Percentiles rank a stretch among this genome's conserved stretches.
These are phyloP conservation scores for Karstenula rhodostoma DNA, from an alignment of 2,329 filamentous ascomycete species.

Conservation along the genomic window DNA sequence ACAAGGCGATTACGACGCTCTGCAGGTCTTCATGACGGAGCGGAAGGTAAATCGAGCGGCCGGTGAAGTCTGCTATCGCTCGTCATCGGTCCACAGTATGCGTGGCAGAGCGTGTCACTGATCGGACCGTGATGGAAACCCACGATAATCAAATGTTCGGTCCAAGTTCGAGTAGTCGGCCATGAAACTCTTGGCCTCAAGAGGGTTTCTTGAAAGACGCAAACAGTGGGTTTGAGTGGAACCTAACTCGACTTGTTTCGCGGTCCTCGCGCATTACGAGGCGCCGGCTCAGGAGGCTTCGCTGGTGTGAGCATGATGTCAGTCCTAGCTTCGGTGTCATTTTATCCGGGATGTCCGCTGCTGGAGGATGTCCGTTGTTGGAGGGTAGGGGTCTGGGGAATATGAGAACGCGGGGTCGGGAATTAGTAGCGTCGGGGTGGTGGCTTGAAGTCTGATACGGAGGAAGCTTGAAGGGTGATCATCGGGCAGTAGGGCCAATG, in stretches of 20 bases:
- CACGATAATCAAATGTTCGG: no score
- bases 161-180: no score
- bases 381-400: neutral
- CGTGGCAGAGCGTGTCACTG: neutral
- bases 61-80: neutral
- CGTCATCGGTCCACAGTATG: neutral
- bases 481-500: neutral
- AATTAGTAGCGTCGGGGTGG: slow-evolving; percentile 7
- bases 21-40: neutral
- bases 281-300: neutral
- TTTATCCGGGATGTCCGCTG: neutral
- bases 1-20: neutral
- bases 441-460: neutral
- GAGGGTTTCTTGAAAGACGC: neutral
- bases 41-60: neutral
- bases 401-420: slow-evolving; percentile 18
- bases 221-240: slow-evolving; percentile 6
- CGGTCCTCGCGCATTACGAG: slow-evolving; percentile 3
- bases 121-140: neutral
- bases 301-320: slow-evolving; percentile 4
- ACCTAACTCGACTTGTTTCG: neutral
- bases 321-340: neutral
- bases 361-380: neutral
- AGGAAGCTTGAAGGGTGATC: neutral
- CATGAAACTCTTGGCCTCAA: neutral